Conservation (phyloP, 208 protist species). For the Acanthamoeba castellanii region DNA sequence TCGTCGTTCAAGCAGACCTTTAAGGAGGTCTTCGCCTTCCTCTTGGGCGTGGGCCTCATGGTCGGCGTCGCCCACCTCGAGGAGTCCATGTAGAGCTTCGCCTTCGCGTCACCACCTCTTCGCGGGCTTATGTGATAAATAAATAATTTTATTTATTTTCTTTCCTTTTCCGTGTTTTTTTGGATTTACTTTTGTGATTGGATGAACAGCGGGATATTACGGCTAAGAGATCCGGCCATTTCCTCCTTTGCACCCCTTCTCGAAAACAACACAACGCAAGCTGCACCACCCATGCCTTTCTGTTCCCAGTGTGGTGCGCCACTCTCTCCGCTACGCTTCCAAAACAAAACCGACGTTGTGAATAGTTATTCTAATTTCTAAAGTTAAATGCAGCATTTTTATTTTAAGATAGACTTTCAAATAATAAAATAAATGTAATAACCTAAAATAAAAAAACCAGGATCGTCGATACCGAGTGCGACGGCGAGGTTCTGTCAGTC, state of each 20-base stretch:
- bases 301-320: neutral
- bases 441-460: no score
- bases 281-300: neutral
- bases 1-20: conserved; percentile 17
- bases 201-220: neutral
- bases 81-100: neutral
- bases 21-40: conserved; percentile 56
- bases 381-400: neutral
- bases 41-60: conserved; percentile 46
- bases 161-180: neutral
- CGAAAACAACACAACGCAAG: neutral
- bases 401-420: no score
- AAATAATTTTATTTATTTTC: neutral
- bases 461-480: neutral
- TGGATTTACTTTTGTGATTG: neutral
- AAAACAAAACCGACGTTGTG: no score
- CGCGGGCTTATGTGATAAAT: no score
- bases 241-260: neutral
- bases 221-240: neutral
- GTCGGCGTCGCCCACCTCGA: conserved; percentile 46
- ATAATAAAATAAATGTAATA: no score
- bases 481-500: neutral
- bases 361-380: neutral
- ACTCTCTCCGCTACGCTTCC: neutral
- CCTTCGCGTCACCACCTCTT: no score